Evolutionary conservation across 495 filamentous ascomycete species (phyloP).

Genomic region (Penicillium herquei): DNA sequence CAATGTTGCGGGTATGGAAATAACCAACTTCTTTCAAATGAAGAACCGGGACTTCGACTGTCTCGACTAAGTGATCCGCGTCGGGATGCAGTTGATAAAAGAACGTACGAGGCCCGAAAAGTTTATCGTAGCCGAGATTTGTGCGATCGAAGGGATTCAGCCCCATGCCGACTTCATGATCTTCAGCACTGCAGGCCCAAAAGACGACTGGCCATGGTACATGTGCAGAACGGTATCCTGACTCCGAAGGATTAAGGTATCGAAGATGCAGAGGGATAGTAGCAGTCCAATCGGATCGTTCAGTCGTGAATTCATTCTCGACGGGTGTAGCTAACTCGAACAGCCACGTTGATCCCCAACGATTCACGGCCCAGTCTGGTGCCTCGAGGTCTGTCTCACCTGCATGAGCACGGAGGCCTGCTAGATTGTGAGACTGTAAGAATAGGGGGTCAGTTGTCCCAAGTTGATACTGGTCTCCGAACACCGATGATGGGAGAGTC

Average conservation of each 20-base stretch:
- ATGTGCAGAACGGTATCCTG: constrained; percentile 43
- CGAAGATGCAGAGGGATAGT: constrained; percentile 86
- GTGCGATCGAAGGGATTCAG: constrained; percentile 83
- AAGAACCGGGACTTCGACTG: constrained; percentile 73
- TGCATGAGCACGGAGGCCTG: constrained; percentile 61
- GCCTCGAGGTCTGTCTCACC: constrained; percentile 92
- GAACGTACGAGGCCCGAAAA: constrained; percentile 76
- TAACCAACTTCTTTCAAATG: constrained; percentile 40
- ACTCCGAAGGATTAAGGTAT: constrained; percentile 63
- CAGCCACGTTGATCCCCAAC: constrained; percentile 81
- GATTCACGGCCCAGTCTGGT: constrained; percentile 71
- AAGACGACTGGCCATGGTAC: constrained; percentile 82
- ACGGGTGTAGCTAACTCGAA: constrained; percentile 64
- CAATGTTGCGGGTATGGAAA: constrained; percentile 57
- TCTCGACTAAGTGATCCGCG: constrained; percentile 51
- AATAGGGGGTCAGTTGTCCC: constrained; percentile 63
- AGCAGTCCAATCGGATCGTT: constrained; percentile 57
- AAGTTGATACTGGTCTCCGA: constrained; percentile 85
- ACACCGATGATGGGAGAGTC: constrained; percentile 79
- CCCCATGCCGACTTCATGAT: constrained; percentile 67
- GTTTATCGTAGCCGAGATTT: constrained; percentile 80
- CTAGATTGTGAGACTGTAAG: constrained; percentile 72
- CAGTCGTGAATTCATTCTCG: constrained; percentile 5
- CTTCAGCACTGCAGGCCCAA: constrained; percentile 83
- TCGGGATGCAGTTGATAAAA: constrained; percentile 81